Evolutionary conservation across 2,329 filamentous ascomycete species (phyloP).

Genomic region (Fusarium zealandicum): DNA sequence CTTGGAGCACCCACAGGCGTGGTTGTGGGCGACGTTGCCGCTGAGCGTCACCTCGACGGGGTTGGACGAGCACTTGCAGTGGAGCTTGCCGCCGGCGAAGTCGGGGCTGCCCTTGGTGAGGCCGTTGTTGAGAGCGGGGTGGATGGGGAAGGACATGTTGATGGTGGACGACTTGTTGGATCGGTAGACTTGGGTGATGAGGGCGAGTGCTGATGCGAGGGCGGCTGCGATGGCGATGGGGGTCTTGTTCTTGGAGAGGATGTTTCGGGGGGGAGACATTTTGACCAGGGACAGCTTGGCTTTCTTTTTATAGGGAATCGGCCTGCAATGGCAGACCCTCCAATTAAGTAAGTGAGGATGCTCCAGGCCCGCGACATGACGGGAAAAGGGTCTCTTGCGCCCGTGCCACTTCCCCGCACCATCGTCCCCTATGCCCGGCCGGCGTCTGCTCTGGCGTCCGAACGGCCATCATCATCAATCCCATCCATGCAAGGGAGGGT

Average conservation of each 20-base stretch:
- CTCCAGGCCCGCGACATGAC: neutral
- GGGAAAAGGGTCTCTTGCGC: no score
- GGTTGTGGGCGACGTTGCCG: slow-evolving; percentile 71
- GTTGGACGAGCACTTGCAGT: slow-evolving; percentile 64
- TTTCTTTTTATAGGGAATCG: neutral
- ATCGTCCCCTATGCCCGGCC: no score
- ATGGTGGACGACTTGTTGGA: slow-evolving; percentile 18
- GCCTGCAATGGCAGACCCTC: neutral
- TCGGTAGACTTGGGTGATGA: slow-evolving; percentile 34
- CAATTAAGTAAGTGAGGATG: slow-evolving; percentile 24
- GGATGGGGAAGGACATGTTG: slow-evolving; percentile 50
- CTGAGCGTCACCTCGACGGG: slow-evolving; percentile 65
- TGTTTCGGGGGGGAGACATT: slow-evolving; percentile 29
- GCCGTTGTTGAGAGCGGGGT: slow-evolving; percentile 69
- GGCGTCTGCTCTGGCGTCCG: no score
- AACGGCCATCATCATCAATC: slow-evolving; percentile 22
- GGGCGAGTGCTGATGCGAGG: slow-evolving; percentile 33
- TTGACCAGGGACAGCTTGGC: neutral
- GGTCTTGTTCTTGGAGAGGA: slow-evolving; percentile 28
- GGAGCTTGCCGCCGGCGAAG: slow-evolving; percentile 67
- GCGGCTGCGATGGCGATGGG: slow-evolving; percentile 33
- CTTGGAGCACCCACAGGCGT: slow-evolving; percentile 75
- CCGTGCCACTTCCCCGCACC: no score
- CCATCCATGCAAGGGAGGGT: neutral
- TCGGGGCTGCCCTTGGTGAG: slow-evolving; percentile 60